phyloP scores from a whole-genome alignment of 495 filamentous ascomycete genomes.

The Antarctomyces pellizariae region DNA sequence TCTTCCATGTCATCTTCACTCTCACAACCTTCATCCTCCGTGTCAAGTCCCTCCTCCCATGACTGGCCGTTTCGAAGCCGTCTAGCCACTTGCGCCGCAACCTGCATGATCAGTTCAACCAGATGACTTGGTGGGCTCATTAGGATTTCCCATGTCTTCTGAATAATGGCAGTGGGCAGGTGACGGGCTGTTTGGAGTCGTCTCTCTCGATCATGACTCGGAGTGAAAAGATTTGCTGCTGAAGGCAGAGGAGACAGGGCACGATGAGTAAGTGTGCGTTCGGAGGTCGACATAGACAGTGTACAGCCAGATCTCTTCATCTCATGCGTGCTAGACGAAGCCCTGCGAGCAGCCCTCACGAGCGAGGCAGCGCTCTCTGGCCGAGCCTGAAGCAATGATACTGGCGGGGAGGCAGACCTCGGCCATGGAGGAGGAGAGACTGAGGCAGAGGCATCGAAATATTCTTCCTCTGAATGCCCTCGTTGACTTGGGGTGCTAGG shows the following conservation, averaged over 20 bases:
- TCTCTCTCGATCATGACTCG: conserved; percentile 16
- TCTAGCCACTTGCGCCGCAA: conserved; percentile 56
- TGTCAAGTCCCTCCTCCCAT: conserved; percentile 19
- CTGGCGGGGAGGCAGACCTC: too few species aligned
- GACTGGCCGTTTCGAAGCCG: conserved; percentile 33
- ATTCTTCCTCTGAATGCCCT: too few species aligned
- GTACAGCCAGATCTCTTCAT: too few species aligned
- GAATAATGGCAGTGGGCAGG: conserved; percentile 41
- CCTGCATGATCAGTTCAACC: conserved; percentile 50
- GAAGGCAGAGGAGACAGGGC: conserved; percentile 49
- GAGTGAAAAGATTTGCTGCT: conserved; percentile 36
- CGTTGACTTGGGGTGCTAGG: too few species aligned
- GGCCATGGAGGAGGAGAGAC: too few species aligned
- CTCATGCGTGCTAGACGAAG: too few species aligned
- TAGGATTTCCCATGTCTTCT: conserved; percentile 51
- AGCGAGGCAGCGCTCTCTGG: too few species aligned
- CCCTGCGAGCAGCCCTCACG: too few species aligned
- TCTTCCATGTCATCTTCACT: conserved; percentile 11
- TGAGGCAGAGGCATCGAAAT: too few species aligned
- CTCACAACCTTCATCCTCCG: background rate
- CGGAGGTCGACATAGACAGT: too few species aligned
- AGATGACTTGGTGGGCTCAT: conserved; percentile 54
- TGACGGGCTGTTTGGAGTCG: conserved; percentile 21
- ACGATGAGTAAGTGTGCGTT: too few species aligned
- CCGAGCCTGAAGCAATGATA: too few species aligned